Base-by-base conservation (phyloP, 2,329 filamentous ascomycete genomes). In the Thelonectria discophora region DNA sequence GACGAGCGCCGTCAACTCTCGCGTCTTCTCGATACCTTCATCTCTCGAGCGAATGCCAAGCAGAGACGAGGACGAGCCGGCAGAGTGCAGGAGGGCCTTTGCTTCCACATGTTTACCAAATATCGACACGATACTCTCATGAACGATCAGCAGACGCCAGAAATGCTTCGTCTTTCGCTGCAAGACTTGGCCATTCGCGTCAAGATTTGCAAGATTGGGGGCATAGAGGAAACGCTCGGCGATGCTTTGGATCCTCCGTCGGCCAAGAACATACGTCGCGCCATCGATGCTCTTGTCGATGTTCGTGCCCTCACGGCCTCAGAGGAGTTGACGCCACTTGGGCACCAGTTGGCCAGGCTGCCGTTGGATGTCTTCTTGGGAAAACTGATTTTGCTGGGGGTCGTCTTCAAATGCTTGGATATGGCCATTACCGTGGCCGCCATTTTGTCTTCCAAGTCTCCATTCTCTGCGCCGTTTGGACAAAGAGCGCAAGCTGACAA, bases 151-250 rank as follows among this genome's bases (percentile, higher is more conserved):
- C 95, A 98, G 79, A 97, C 93, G 0, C 96, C 95, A 0, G 95
- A 99, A 76, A 97, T 99, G 88, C 86, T 99, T 42, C 90, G 95
- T 1, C 82, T 99, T 4, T 97, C 95, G 0, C 81, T 99, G 11
- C 95, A 99, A 76, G 95, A 99, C 73, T 82, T 99, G 11, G 93
- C 97, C 5, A 94, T 99, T 74, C 89, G 95, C 9, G 94, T 98
- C 67, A 99, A 99, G 79, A 97, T 97, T 47, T 99, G 94, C 82
- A 97, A 96, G 73, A 86, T 99, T 45, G 95, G 95, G 11, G 90
- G 92, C 42, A 97, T 98, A 55, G 94, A 98, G 74, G 88, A 94
- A 69, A 97, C 94, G 0, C 83, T 99, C 10, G 86, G 90, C 20
- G 88, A 94, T 75, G 95, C 95, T 3, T 82, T 99, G 15, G 95